Evolutionary conservation across 768 basidiomycete genomes (phyloP).

Genomic region (Lanmaoa rubissima): DNA sequence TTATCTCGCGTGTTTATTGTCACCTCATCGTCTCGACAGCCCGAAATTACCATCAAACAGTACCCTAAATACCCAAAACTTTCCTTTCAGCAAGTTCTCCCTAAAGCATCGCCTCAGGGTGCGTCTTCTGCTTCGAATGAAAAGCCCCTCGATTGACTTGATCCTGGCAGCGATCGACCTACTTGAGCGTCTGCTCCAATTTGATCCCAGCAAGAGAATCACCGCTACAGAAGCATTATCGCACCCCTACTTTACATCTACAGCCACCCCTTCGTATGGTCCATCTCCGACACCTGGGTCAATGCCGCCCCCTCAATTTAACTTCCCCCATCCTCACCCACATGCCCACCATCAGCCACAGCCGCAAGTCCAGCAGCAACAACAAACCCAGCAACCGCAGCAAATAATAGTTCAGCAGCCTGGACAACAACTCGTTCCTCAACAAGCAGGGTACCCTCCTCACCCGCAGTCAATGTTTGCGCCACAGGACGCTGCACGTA

Average conservation of each 20-base stretch:
- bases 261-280: slow-evolving; percentile 35
- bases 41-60: slow-evolving; percentile 79
- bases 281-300: slow-evolving; percentile 44
- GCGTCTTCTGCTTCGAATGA: slow-evolving; percentile 2
- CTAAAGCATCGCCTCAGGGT: slow-evolving; percentile 87
- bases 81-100: slow-evolving; percentile 74
- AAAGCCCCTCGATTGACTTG: slow-evolving; percentile 2
- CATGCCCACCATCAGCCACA: slow-evolving; percentile 50
- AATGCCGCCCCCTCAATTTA: slow-evolving; percentile 68
- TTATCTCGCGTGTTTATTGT: neutral
- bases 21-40: slow-evolving; percentile 42
- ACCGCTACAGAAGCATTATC: slow-evolving; percentile 88
- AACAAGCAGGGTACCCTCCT: slow-evolving; percentile 31
- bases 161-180: slow-evolving; percentile 72
- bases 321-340: slow-evolving; percentile 63
- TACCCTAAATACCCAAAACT: slow-evolving; percentile 88
- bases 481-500: slow-evolving; percentile 33
- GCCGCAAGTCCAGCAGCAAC: slow-evolving; percentile 42
- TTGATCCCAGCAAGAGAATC: slow-evolving; percentile 90
- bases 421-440: slow-evolving; percentile 38
- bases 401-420: slow-evolving; percentile 38
- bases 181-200: slow-evolving; percentile 91
- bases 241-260: slow-evolving; percentile 86
- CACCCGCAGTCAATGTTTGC: slow-evolving; percentile 35
- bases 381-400: slow-evolving; percentile 41